Evolutionary conservation across 495 filamentous ascomycete genomes (phyloP).

Genomic region (Aspergillus conjunctus): DNA sequence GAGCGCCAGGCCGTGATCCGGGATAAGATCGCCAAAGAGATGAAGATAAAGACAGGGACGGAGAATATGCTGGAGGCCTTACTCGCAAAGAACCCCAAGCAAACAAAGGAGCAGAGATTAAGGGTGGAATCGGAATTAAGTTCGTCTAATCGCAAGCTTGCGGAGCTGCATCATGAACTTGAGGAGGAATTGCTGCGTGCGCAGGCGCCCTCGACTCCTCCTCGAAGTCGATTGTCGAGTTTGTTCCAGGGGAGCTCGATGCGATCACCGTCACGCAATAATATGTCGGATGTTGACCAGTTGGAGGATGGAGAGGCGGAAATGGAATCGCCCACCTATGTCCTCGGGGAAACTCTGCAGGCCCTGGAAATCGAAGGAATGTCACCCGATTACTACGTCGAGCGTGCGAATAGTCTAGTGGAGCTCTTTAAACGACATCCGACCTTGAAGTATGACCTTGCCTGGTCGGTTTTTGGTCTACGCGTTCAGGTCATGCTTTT

Average conservation of each 20-base stretch:
- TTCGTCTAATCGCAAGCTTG: conserved; percentile 87
- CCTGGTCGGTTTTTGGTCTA: conserved; percentile 90
- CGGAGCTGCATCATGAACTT: conserved; percentile 76
- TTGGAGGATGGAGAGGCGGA: conserved; percentile 57
- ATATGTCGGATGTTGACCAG: conserved; percentile 48
- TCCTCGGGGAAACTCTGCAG: conserved; percentile 84
- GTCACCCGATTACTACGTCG: conserved; percentile 92
- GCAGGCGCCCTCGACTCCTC: conserved; percentile 69
- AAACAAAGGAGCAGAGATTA: conserved; percentile 85
- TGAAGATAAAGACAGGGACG: conserved; percentile 95
- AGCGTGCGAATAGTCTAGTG: conserved; percentile 84
- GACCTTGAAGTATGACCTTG: conserved; percentile 92
- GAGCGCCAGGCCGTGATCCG: conserved; percentile 71
- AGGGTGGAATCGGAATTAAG: conserved; percentile 89
- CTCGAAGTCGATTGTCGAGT: conserved; percentile 65
- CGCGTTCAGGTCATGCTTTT: conserved; percentile 94
- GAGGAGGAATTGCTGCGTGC: conserved; percentile 67
- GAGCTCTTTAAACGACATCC: conserved; percentile 91
- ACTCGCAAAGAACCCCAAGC: conserved; percentile 92
- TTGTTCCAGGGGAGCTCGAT: conserved; percentile 66
- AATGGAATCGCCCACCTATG: conserved; percentile 86
- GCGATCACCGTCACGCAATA: conserved; percentile 65
- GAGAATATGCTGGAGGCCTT: conserved; percentile 96
- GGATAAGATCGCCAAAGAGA: conserved; percentile 86
- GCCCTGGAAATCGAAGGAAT: conserved; percentile 83